Evolutionary conservation across 192 early-diverging fungal species (phyloP), one percentile per base, ranked within the genome.

Genomic region (Umbelopsis isabellina): DNA sequence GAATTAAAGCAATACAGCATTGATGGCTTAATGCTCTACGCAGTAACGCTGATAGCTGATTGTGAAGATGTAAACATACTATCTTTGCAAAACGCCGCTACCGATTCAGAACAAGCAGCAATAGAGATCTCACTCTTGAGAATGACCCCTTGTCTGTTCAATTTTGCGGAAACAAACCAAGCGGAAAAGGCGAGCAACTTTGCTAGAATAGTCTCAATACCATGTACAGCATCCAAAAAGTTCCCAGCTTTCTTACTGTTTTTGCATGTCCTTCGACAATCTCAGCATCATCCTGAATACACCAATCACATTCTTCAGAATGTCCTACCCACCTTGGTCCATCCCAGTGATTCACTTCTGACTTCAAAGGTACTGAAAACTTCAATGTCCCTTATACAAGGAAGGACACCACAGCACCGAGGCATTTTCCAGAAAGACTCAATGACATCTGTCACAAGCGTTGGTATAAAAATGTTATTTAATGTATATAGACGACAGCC

Each of bases 291-390:
- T 16, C 67, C 71, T 30, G 67, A 72, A 0, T 30, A 48, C 23
- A 46, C 45, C 11, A 50, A 68, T 15, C 80, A 84, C 73, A 69
- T 85, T 18, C 48, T 88, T 6, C 72, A 84, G 18, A 68, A 77
- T 50, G 68, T 68, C 10, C 71, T 88, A 30, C 86, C 86, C 48
- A 49, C 75, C 1, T 51, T 88, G 10, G 79, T 84, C 2, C 70
- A 79, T n/a, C 58, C 75, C 3, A 80, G 74, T 22, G 86, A 88
- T 49, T 73, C 82, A 12, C 51, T 75, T n/a, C 81, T 80, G 18
- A 82, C 86, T 5, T 69, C 81, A 21, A 84, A 80, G 65, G 66
- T 84, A 2, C 78, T 88, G 9, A 72, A 82, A 35, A 70, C 84
- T 16, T 71, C 83, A 1, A 50, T 82, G 33, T 72, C 81, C 1